phyloP scores from a whole-genome alignment of 768 basidiomycete species.

The Podaxis carcinomalis region DNA sequence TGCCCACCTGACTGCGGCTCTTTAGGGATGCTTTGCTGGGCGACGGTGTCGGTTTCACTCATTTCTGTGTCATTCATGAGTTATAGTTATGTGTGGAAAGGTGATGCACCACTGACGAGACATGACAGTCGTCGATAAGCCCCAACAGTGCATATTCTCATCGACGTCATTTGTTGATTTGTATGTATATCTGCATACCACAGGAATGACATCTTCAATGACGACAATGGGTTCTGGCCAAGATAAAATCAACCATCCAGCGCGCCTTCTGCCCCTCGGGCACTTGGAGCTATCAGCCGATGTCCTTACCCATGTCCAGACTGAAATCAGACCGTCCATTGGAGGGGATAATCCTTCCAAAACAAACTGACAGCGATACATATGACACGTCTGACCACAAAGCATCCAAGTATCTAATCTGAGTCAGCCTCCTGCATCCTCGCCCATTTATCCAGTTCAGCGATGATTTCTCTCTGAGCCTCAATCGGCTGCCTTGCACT shows the following conservation, averaged over 20 bases:
- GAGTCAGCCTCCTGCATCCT: slow-evolving; percentile 10
- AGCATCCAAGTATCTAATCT: background rate
- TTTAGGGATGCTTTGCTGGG: background rate
- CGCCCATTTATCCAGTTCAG: slow-evolving; percentile 34
- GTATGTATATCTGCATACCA: background rate
- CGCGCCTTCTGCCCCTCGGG: too few relatives aligned
- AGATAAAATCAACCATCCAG: too few relatives aligned
- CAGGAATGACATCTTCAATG: background rate
- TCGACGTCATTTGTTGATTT: background rate
- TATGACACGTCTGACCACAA: background rate
- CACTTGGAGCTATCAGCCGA: too few relatives aligned
- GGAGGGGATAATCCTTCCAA: background rate
- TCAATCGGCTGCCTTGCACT: slow-evolving; percentile 38
- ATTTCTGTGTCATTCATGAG: slow-evolving; percentile 2
- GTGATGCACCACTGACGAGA: background rate
- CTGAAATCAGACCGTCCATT: too few relatives aligned
- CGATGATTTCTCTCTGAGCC: slow-evolving; percentile 38
- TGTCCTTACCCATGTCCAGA: too few relatives aligned
- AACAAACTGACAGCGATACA: background rate
- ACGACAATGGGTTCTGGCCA: background rate
- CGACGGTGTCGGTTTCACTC: background rate
- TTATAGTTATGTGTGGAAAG: background rate
- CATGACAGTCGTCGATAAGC: slow-evolving; percentile 1
- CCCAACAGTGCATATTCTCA: background rate
- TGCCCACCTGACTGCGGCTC: background rate